Evolutionary conservation across 306 rosid species (phyloP), one percentile per base, ranked within the genome.

Genomic region (Abrus pulchellus): DNA sequence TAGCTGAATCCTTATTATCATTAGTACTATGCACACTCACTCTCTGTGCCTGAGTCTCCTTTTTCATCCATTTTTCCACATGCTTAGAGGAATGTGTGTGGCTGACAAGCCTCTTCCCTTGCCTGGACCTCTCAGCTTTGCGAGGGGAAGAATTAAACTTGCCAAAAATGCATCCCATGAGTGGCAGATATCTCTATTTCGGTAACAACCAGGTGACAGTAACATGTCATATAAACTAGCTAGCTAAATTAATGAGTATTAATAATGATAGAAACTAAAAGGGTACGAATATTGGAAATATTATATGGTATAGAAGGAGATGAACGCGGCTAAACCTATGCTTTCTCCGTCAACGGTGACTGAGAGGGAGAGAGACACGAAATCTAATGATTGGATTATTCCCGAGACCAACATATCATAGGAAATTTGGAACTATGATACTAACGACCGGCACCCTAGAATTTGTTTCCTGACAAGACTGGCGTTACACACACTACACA

Each of bases 121-220:
- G 54, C 11, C 29, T 80, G 12, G 73, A 36, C 87, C 48, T 82
- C 66, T 71, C 78, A 8, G 3, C 9, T 5, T 65, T 7, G 50
- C 40, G 68, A 54, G 84, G 68, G 6, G 76, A 64, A 84, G 62
- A 79, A 28, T 20, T 20, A 20, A 52, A 20, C 74, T 56, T 90
- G 6, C 80, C 76, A 72, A 56, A 76, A 67, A 72, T 33, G 65
- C 97, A 90, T 14, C 97, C 97, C 94, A 92, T 90, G 76, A 40
- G 10, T 30, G 30, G 36, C 49, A 45, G 63, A 41, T 74, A 63
- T 65, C 56, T 69, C 56, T 69, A 60, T 76, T 83, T 79, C 85
- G 83, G 79, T 49, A 60, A 63, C 47, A 81, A 76, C 85, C 72
- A 74, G 84, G 82, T 62, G 83, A 62, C 76, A 20, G 20, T 20